Evolutionary conservation across 371 early-diverging fungal genomes (phyloP).

Genomic region (Mortierella polycephala): DNA sequence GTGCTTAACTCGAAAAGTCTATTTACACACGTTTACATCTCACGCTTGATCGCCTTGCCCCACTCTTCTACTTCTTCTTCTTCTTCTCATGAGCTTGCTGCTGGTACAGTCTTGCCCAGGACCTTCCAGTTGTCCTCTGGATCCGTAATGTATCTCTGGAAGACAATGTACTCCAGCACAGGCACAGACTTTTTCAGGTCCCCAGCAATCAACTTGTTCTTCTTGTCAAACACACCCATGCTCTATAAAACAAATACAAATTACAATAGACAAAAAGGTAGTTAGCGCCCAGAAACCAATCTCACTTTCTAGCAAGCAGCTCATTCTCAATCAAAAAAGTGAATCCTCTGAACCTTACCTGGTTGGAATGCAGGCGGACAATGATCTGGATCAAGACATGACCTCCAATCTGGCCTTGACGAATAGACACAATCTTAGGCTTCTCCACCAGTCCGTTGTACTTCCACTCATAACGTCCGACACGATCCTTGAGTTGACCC

Average conservation of each 20-base stretch:
- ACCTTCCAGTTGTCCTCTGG: slow-evolving; percentile 76
- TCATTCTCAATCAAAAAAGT: no score
- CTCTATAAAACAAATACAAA: slow-evolving; percentile 46
- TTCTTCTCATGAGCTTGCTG: slow-evolving; percentile 18
- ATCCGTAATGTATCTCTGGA: slow-evolving; percentile 75
- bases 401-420: slow-evolving; percentile 63
- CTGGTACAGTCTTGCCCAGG: slow-evolving; percentile 73
- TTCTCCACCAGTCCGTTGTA: slow-evolving; percentile 68
- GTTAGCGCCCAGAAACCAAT: no score
- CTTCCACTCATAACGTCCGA: slow-evolving; percentile 73
- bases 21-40: no score
- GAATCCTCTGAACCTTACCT: slow-evolving; percentile 52
- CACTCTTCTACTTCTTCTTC: not conserved
- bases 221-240: slow-evolving; percentile 71
- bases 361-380: slow-evolving; percentile 75
- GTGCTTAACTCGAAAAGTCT: no score
- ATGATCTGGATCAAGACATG: slow-evolving; percentile 68
- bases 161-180: slow-evolving; percentile 75
- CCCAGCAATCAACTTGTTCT: slow-evolving; percentile 66
- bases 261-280: not conserved
- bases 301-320: no score
- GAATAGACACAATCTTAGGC: slow-evolving; percentile 74
- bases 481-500: slow-evolving; percentile 72
- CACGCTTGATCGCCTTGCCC: not conserved
- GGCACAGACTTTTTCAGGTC: slow-evolving; percentile 68